A percentile compares a stretch with the other conserved stretches of the same genome.
Evolutionary conservation across 2,329 filamentous ascomycete species (phyloP).

Genomic region (Huntiella abstrusa): DNA sequence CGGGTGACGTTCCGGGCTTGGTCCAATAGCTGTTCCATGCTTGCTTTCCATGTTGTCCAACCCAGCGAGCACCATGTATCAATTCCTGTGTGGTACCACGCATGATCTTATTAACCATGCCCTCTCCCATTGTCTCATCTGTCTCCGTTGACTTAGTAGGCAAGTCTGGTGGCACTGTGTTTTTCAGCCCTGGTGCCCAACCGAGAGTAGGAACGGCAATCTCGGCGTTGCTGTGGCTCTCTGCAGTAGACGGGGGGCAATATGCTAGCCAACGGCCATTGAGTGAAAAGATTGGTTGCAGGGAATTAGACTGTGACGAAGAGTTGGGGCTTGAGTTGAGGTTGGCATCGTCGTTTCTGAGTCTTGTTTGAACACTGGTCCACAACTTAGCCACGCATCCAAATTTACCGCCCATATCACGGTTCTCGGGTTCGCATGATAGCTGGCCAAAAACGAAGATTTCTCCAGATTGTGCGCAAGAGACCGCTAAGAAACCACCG

Average conservation of each 20-base stretch:
- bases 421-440: conserved; percentile 16
- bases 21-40: conserved; percentile 73
- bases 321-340: conserved; percentile 18
- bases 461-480: conserved; percentile 71
- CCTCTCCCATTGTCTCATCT: conserved; percentile 53
- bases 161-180: conserved; percentile 49
- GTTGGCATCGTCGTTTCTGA: conserved; percentile 27
- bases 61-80: conserved; percentile 56
- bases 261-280: conserved; percentile 61
- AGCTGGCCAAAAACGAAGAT: conserved; percentile 55
- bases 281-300: conserved; percentile 48
- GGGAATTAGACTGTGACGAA: conserved; percentile 26
- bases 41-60: conserved; percentile 57
- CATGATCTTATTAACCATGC: conserved; percentile 57
- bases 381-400: conserved; percentile 74
- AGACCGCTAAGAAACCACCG: conserved; percentile 50
- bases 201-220: conserved; percentile 36
- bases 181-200: conserved; percentile 35
- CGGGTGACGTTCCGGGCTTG: conserved; percentile 20
- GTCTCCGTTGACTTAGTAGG: conserved; percentile 48
- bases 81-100: conserved; percentile 63
- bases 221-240: conserved; percentile 49
- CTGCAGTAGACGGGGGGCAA: conserved; percentile 52
- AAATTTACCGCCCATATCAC: conserved; percentile 28
- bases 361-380: conserved; percentile 58